These are phyloP conservation scores for Syzygium oleosum DNA, from an alignment of 345 rosid genomes.

Conservation along the genomic window DNA sequence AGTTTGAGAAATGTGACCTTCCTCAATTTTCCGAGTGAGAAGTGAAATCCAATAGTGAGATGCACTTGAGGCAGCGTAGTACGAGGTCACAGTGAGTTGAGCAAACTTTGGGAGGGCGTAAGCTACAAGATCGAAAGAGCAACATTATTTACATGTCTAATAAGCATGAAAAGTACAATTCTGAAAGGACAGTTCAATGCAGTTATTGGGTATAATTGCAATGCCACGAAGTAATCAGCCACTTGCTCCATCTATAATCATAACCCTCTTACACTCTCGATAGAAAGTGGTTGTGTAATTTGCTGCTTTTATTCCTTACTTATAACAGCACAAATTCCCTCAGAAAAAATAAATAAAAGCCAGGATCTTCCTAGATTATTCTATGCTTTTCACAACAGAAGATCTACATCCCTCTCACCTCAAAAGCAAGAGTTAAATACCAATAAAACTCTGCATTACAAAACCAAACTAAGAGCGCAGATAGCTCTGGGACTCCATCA, in stretches of 20 bases:
- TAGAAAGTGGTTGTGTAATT: background rate
- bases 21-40: slow-evolving; percentile 71
- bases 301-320: background rate
- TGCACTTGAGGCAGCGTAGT: slow-evolving; percentile 88
- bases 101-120: slow-evolving; percentile 79
- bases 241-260: background rate
- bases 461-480: background rate
- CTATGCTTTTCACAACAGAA: background rate
- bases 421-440: background rate
- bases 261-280: background rate
- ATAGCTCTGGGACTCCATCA: background rate
- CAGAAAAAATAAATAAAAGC: background rate
- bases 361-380: background rate
- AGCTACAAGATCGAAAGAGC: slow-evolving; percentile 22
- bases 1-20: slow-evolving; percentile 33
- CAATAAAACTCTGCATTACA: background rate
- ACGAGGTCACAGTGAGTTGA: slow-evolving; percentile 78
- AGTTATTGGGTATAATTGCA: background rate
- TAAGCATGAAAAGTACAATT: background rate
- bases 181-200: background rate
- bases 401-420: background rate
- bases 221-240: background rate
- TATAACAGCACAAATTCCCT: background rate
- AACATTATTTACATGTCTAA: background rate
- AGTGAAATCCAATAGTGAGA: slow-evolving; percentile 84